These are phyloP conservation scores for Solanum ahanhuiri DNA, from an alignment of 257 asterid species.

Conservation along the genomic window DNA sequence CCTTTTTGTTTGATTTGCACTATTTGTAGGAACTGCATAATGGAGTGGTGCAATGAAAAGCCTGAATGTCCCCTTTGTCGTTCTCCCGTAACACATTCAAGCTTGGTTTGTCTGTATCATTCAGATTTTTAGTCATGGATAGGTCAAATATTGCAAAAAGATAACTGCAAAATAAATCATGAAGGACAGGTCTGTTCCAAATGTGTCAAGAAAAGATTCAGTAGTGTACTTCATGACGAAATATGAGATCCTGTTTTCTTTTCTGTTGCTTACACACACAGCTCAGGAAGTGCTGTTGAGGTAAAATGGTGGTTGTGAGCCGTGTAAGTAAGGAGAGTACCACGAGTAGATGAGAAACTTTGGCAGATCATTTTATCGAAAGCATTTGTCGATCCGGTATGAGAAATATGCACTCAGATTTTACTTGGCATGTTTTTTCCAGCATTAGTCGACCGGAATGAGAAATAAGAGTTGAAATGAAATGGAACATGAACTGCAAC, in stretches of 20 bases:
- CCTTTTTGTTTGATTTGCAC: background rate
- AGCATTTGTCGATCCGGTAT: background rate
- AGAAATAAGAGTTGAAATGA: background rate
- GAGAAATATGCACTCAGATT: background rate
- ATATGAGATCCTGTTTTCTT: background rate
- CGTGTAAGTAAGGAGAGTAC: background rate
- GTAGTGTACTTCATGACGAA: background rate
- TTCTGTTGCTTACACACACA: background rate
- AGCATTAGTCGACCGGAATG: background rate
- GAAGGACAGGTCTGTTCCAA: background rate
- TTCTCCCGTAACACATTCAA: conserved; percentile 75
- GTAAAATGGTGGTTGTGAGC: background rate
- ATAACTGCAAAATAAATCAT: background rate
- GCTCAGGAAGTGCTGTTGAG: background rate
- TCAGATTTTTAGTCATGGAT: conserved; percentile 60
- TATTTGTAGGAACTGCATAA: conserved; percentile 74
- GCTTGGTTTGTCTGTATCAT: conserved; percentile 82
- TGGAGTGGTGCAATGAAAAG: conserved; percentile 99
- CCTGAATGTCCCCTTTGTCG: conserved; percentile 99
- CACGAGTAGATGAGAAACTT: background rate
- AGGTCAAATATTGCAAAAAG: background rate
- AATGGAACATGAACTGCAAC: background rate
- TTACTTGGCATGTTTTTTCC: background rate
- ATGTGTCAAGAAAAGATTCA: background rate
- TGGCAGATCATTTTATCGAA: background rate